Base-by-base conservation (phyloP, 2,329 filamentous ascomycete species). In the Xylariomycetidae sp. region DNA sequence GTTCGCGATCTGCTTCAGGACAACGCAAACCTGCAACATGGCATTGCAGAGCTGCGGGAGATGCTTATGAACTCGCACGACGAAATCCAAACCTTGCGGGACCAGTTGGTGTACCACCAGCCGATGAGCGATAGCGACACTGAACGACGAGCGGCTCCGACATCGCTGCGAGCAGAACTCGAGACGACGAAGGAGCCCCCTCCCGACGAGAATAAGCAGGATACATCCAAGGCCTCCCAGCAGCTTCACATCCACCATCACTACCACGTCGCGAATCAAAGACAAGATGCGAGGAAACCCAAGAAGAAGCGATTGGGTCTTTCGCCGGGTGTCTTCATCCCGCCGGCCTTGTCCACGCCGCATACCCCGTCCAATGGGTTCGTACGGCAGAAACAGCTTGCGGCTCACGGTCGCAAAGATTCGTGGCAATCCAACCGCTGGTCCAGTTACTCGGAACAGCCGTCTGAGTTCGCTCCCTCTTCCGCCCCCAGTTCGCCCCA, bases 1-100 rank as follows among this genome's bases (percentile, higher is more conserved):
- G 92, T 98, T 35, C 87, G 89, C 47, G 92, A 96, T 56, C 85
- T 98, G 35, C 68, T 98, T 13, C 82, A 94, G 51, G 92, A 98
- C 58, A 98, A 98, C 53, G 87, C 89, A 8, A 95, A 87, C 48
- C 66, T 98, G 27, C 92, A 98, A 57, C 73, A 92, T 42, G 88
- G 88, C 12, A 93, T 96, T 39, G 77, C 89, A 32, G 92, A 98
- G 63, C 65, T 98, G 29, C 75, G 89, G 13, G 89, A 95, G 55
- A 81, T 98, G 78, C 70, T 98, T 15, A 74, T 87, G 50, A 88
- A 77, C 54, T 95, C 90, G 3, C 94, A 96, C 52, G 85, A 95
- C 49, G 90, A 98, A 60, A 92, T 96, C 3, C 87, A 95, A 55
- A 76, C 74, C 26, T 63, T 98, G 14, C 74, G 90, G 17, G 85